Percentiles rank a stretch among this genome's conserved stretches.
Conservation (phyloP, 1,139 yeast genomes). For the Hemisphaericaspora xylanilytica region DNA sequence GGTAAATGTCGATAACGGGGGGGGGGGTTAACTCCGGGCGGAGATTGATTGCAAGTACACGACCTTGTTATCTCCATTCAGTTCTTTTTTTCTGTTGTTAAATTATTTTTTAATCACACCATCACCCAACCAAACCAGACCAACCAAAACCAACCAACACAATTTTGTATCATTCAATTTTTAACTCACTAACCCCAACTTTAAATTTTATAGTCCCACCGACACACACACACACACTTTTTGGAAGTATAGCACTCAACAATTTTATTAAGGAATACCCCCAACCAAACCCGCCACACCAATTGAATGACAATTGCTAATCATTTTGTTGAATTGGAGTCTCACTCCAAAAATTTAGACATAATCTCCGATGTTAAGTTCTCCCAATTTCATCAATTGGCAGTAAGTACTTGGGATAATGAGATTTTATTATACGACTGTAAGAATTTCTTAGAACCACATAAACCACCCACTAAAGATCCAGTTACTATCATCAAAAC, state of each 20-base stretch:
- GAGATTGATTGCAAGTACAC: neutral
- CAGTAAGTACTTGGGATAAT: conserved; percentile 45
- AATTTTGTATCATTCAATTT: no score
- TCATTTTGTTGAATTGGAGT: conserved; percentile 16
- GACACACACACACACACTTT: no score
- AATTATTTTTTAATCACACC: conserved; percentile 1
- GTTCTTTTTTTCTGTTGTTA: no score
- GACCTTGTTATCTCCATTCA: neutral
- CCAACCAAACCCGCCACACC: no score
- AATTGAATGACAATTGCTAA: conserved; percentile 8
- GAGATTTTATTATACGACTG: conserved; percentile 36
- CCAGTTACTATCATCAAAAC: conserved; percentile 11
- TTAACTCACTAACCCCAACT: neutral
- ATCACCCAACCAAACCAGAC: neutral
- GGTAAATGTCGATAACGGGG: no score
- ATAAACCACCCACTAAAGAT: conserved; percentile 10
- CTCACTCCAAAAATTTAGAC: conserved; percentile 25
- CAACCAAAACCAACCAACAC: neutral
- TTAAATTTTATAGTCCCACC: no score
- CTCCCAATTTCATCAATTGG: conserved; percentile 31
- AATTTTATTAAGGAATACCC: no score
- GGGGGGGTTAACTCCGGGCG: no score
- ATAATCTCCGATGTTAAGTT: conserved; percentile 32
- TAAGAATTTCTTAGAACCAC: conserved; percentile 10
- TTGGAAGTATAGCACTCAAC: no score